Base-by-base conservation (phyloP, 176 grass and related monocot species). In the Triticum urartu region DNA sequence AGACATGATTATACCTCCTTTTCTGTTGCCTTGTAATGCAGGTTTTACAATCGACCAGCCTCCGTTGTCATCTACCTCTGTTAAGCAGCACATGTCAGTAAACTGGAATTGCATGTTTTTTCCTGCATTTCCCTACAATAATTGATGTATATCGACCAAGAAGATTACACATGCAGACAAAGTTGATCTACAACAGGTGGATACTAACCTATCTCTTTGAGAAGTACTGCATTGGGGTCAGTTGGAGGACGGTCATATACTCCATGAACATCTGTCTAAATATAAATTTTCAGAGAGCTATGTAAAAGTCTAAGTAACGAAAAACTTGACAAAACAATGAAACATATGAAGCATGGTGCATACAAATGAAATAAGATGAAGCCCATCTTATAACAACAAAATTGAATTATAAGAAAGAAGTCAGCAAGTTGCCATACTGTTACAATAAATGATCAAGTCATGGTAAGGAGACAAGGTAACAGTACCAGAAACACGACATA, bases 401-500 rank as follows among this genome's bases (percentile, higher is more conserved):
- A 80, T 0, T 4, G 11, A 15, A 0, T 75, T 22, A 84, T 12
- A 91, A 91, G 42, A 78, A 58, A 59, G 18, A 86, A n/a, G 25
- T 39, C 56, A 77, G 33, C 34, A 75, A 85, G 79, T 13, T 60
- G 35, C 9, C 60, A 14, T 4, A 64, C 48, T n/a, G 24, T n/a
- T 81, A 56, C 3, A 24, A 78, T 10, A 64, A 64, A 22, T 72
- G 68, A 45, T 66, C 34, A 74, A 79, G 42, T 38, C 30, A 54
- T 78, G 33, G 12, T 79, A 90, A 78, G 40, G 64, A 79, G 74
- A 17, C 60, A 86, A 86, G 59, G 25, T 74, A 87, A 83, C 65
- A 84, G 75, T 98, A 95, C 96, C 94, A 98, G 93, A 92, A 98
- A 98, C 40, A 98, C 88, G 39, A 95, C 96, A 82, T 94, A 98